Evolutionary conservation across 2,329 filamentous ascomycete genomes (phyloP).

Genomic region (Claviceps pusilla): DNA sequence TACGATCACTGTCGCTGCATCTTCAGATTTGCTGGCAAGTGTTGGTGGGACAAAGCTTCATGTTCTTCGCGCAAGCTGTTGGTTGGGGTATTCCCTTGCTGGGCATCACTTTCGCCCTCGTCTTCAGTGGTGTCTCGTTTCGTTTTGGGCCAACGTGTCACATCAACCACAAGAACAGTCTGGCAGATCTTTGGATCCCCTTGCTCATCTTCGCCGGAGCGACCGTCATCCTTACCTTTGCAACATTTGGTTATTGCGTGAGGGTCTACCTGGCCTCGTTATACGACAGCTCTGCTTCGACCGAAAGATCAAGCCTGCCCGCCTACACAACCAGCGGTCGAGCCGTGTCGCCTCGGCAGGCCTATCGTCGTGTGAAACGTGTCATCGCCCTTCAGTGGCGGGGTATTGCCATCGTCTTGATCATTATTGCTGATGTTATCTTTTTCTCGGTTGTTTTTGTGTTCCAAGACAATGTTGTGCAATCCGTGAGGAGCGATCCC

Average conservation of each 20-base stretch:
- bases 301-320: slow-evolving; percentile 56
- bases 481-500: slow-evolving; percentile 39
- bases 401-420: slow-evolving; percentile 74
- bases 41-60: slow-evolving; percentile 74
- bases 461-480: slow-evolving; percentile 61
- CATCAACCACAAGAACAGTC: slow-evolving; percentile 76
- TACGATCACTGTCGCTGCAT: slow-evolving; percentile 80
- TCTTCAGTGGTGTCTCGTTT: slow-evolving; percentile 84
- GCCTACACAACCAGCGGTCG: slow-evolving; percentile 57
- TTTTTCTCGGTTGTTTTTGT: slow-evolving; percentile 91
- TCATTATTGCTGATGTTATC: slow-evolving; percentile 81
- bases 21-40: slow-evolving; percentile 97
- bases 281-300: slow-evolving; percentile 54
- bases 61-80: slow-evolving; percentile 63
- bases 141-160: slow-evolving; percentile 86
- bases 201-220: slow-evolving; percentile 62
- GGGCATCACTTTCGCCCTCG: slow-evolving; percentile 60
- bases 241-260: slow-evolving; percentile 83
- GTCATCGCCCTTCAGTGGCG: slow-evolving; percentile 90
- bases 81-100: slow-evolving; percentile 76
- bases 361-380: slow-evolving; percentile 72
- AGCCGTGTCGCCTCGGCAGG: slow-evolving; percentile 68
- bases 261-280: slow-evolving; percentile 84
- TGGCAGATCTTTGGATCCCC: slow-evolving; percentile 82
- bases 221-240: slow-evolving; percentile 66